phyloP scores from a whole-genome alignment of 495 filamentous ascomycete species.

The Trichocladium antarcticum region DNA sequence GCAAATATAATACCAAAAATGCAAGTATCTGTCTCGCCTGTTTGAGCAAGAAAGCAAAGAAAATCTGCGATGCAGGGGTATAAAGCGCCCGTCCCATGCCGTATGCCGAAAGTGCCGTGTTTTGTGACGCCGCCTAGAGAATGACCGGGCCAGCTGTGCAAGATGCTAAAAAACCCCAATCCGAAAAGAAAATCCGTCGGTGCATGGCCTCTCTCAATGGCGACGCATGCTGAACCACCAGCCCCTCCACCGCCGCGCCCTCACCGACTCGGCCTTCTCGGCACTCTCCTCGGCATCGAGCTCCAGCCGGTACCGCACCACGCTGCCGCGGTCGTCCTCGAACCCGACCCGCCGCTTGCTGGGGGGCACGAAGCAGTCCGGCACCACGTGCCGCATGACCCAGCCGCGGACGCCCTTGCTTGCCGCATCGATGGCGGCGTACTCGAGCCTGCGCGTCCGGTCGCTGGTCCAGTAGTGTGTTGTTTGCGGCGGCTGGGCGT shows the following conservation, averaged over 20 bases:
- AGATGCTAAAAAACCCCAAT: background rate
- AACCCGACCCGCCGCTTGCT: conserved; percentile 36
- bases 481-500: conserved; percentile 40
- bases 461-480: conserved; percentile 48
- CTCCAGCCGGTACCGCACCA: conserved; percentile 43
- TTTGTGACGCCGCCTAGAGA: conserved; percentile 1
- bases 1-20: background rate
- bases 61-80: conserved; percentile 5
- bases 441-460: conserved; percentile 42
- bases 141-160: conserved; percentile 4
- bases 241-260: conserved; percentile 14
- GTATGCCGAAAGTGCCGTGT: conserved; percentile 5
- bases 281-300: conserved; percentile 29
- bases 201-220: background rate
- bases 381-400: conserved; percentile 41
- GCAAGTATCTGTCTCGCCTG: conserved; percentile 2
- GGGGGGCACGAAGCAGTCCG: conserved; percentile 43
- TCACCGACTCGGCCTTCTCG: conserved; percentile 7
- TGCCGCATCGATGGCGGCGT: conserved; percentile 48
- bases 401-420: conserved; percentile 42
- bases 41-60: conserved; percentile 1
- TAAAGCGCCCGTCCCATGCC: conserved; percentile 11
- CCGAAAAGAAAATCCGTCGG: background rate
- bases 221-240: conserved; percentile 21
- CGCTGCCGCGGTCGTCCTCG: conserved; percentile 43